phyloP scores from a whole-genome alignment of 208 protist species.

The Trichomonas vaginalis region DNA sequence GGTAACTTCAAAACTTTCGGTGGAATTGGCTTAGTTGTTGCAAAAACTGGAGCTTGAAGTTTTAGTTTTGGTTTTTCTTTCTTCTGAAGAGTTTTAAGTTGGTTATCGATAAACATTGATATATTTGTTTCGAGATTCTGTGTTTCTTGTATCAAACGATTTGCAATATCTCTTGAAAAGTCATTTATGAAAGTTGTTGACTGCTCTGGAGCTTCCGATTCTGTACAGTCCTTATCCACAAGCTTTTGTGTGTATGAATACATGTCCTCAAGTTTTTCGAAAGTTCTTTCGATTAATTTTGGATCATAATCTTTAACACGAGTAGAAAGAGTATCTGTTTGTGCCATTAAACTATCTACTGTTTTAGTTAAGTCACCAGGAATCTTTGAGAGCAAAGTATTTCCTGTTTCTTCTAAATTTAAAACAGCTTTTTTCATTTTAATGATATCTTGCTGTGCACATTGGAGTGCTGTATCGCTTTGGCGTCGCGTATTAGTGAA shows the following conservation, averaged over 20 bases:
- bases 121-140: neutral
- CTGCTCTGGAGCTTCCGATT: neutral
- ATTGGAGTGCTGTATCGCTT: neutral
- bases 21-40: neutral
- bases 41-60: neutral
- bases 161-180: neutral
- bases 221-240: neutral
- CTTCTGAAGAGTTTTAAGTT: neutral
- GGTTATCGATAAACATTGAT: neutral
- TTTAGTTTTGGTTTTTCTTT: neutral
- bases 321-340: neutral
- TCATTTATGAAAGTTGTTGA: neutral
- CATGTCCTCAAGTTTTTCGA: neutral
- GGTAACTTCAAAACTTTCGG: neutral
- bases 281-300: neutral
- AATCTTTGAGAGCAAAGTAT: neutral
- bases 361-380: neutral
- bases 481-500: neutral
- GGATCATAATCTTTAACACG: neutral
- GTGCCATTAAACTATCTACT: neutral
- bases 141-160: neutral
- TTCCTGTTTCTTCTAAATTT: neutral
- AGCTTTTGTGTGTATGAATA: neutral
- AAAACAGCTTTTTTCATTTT: neutral
- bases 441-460: neutral